These are phyloP conservation scores for Umbelopsis ramanniana DNA, from an alignment of 192 early-diverging fungal species.

Conservation along the genomic window DNA sequence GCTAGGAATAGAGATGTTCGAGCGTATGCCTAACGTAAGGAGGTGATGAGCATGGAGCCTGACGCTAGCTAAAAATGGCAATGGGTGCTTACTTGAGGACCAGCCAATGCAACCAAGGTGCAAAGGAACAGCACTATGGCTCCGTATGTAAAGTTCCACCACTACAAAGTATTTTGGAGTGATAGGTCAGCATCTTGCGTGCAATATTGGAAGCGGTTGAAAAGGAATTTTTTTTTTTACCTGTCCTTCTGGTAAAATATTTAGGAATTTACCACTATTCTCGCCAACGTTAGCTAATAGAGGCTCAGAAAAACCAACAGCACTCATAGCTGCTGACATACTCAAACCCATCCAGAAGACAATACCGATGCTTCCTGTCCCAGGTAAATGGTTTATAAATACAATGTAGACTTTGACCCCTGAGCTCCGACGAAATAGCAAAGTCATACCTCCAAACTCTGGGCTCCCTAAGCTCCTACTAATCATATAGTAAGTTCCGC, in stretches of 20 bases:
- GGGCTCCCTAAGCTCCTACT: slow-evolving; percentile 65
- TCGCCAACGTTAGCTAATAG: slow-evolving; percentile 66
- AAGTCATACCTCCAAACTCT: slow-evolving; percentile 62
- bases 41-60: too few relatives aligned
- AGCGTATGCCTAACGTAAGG: slow-evolving; percentile 50
- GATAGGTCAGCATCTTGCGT: not conserved
- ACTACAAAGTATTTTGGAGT: slow-evolving; percentile 3
- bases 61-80: not conserved
- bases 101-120: slow-evolving; percentile 57
- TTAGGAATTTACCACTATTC: slow-evolving; percentile 48
- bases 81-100: slow-evolving; percentile 50
- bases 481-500: slow-evolving; percentile 73
- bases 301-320: slow-evolving; percentile 70
- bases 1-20: slow-evolving; percentile 60
- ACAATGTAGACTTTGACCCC: too few relatives aligned
- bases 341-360: slow-evolving; percentile 65
- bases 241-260: slow-evolving; percentile 58
- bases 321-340: slow-evolving; percentile 64
- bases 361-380: slow-evolving; percentile 61
- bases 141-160: slow-evolving; percentile 61
- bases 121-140: slow-evolving; percentile 58
- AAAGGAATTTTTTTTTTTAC: slow-evolving; percentile 4
- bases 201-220: not conserved
- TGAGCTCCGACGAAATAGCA: not conserved
- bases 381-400: not conserved